phyloP scores from a whole-genome alignment of 176 grass and related monocot species.

The Tillandsia fasciculata region DNA sequence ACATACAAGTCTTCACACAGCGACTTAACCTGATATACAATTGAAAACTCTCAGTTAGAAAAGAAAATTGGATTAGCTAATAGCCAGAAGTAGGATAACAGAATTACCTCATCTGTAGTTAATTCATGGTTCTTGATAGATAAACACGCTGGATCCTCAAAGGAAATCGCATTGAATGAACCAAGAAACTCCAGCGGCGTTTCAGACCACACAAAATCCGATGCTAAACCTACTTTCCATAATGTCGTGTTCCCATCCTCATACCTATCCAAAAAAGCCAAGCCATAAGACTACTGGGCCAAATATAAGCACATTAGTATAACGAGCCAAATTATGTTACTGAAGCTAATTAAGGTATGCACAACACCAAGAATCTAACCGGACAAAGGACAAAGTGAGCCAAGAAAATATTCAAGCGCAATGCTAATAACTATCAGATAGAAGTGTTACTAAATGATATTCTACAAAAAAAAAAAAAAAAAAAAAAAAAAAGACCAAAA shows the following conservation, averaged over 20 bases:
- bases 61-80: slow-evolving; percentile 8
- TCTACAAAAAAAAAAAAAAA: no score
- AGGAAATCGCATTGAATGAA: slow-evolving; percentile 68
- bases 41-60: slow-evolving; percentile 11
- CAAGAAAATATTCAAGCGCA: no score
- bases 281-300: background rate
- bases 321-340: no score
- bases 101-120: slow-evolving; percentile 72
- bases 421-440: no score
- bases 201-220: slow-evolving; percentile 86
- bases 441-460: no score
- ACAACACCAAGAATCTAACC: no score
- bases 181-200: slow-evolving; percentile 81
- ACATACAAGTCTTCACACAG: slow-evolving; percentile 79
- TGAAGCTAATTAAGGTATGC: no score
- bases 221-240: slow-evolving; percentile 59
- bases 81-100: background rate
- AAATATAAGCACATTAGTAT: no score
- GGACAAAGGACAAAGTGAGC: no score
- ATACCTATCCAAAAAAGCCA: slow-evolving; percentile 38
- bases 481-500: no score
- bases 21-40: slow-evolving; percentile 43
- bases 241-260: slow-evolving; percentile 82
- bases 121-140: slow-evolving; percentile 78
- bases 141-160: slow-evolving; percentile 64